phyloP scores from a whole-genome alignment of 352 stramenopile genomes.

The Proteromonas lacertae region DNA sequence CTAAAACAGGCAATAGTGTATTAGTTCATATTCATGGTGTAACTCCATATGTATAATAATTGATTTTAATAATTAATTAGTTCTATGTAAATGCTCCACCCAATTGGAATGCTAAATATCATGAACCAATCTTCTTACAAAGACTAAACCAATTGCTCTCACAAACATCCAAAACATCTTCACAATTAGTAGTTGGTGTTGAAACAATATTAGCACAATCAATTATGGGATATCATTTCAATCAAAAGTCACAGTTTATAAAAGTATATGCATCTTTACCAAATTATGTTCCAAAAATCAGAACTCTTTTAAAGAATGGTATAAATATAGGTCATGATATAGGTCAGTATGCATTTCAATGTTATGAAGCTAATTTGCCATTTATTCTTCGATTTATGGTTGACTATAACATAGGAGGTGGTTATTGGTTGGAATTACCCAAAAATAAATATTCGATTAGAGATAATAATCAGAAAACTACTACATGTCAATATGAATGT shows the following conservation, averaged over 20 bases:
- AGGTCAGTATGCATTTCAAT: conserved; percentile 16
- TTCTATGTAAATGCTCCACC: not conserved
- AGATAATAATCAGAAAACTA: conserved; percentile 24
- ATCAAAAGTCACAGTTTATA: conserved; percentile 10
- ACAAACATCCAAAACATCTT: conserved; percentile 7
- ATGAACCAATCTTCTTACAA: not conserved
- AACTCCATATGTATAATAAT: conserved; percentile 73
- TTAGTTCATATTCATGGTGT: conserved; percentile 86
- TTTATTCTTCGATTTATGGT: conserved; percentile 98
- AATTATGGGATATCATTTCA: conserved; percentile 12
- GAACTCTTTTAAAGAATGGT: conserved; percentile 9
- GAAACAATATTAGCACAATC: not conserved
- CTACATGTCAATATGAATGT: conserved; percentile 58
- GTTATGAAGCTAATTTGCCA: conserved; percentile 92
- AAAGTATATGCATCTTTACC: conserved; percentile 2
- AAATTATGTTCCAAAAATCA: conserved; percentile 38
- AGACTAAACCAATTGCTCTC: conserved; percentile 1
- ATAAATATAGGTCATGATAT: conserved; percentile 7
- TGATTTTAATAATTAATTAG: not conserved
- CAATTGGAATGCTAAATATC: not conserved
- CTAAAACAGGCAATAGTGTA: conserved; percentile 60
- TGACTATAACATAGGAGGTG: conserved; percentile 72
- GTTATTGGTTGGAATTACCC: conserved; percentile 79
- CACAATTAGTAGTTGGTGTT: not conserved
- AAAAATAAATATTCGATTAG: conserved; percentile 51